These are phyloP conservation scores for Coemansia sp. DNA, from an alignment of 192 early-diverging fungal genomes.

Conservation along the genomic window DNA sequence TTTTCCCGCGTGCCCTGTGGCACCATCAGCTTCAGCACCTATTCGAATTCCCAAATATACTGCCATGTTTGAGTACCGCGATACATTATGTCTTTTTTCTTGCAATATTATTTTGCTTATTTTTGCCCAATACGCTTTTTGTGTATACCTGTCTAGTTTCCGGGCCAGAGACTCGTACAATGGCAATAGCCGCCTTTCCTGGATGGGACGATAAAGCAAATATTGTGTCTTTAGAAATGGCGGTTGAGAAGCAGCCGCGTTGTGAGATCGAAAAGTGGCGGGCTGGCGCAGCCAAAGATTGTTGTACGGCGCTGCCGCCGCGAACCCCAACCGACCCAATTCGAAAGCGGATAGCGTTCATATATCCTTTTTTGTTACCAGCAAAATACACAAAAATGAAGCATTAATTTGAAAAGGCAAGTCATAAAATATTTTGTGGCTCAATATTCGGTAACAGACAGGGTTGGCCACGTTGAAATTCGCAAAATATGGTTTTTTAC, in stretches of 20 bases:
- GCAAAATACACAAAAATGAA: neutral
- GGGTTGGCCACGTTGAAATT: neutral
- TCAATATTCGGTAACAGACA: neutral
- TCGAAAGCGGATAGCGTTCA: neutral
- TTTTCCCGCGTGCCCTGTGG: neutral
- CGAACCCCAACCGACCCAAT: conserved; percentile 3
- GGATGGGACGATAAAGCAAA: conserved; percentile 72
- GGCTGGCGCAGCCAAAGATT: conserved; percentile 1
- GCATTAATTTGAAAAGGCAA: neutral
- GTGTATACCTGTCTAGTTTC: conserved; percentile 51
- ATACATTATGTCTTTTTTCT: neutral
- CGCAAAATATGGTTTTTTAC: conserved; percentile 3
- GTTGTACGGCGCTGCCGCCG: neutral
- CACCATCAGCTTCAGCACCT: conserved; percentile 18
- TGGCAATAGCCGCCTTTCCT: conserved; percentile 77
- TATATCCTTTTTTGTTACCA: conserved; percentile 6
- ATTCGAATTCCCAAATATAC: neutral
- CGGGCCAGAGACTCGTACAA: conserved; percentile 69
- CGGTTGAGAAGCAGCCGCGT: neutral
- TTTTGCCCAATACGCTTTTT: too few relatives aligned
- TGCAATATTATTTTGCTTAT: too few relatives aligned
- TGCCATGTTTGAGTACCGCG: neutral
- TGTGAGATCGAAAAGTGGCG: conserved; percentile 1
- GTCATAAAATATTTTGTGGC: neutral
- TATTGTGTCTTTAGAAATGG: conserved; percentile 56